These are phyloP conservation scores for Linnemannia zychae DNA, from an alignment of 192 early-diverging fungal species.

Conservation along the genomic window DNA sequence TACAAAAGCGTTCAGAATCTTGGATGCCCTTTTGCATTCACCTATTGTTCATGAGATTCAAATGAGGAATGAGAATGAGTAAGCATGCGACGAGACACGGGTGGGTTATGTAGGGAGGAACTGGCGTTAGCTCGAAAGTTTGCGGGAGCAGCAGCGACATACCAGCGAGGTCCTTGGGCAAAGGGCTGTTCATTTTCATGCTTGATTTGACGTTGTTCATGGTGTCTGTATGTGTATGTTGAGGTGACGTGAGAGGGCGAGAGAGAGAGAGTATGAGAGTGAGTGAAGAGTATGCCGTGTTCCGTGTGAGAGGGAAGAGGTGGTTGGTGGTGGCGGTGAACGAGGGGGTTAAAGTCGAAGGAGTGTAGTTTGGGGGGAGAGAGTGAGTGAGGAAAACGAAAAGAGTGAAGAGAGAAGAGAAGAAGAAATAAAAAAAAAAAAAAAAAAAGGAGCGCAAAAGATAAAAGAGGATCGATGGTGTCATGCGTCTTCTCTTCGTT, in stretches of 20 bases:
- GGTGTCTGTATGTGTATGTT: not conserved
- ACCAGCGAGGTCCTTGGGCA: conserved; percentile 53
- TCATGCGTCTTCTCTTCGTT: not conserved
- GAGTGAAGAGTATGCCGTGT: too few relatives aligned
- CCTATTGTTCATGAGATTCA: conserved; percentile 24
- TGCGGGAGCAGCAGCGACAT: not conserved
- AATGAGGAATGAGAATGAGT: not conserved
- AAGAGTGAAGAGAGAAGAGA: not conserved
- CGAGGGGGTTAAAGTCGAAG: too few relatives aligned
- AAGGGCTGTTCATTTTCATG: conserved; percentile 53
- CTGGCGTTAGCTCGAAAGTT: not conserved
- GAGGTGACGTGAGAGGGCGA: not conserved
- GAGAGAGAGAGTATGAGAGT: not conserved
- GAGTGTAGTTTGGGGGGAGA: not conserved
- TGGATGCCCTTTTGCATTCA: conserved; percentile 65
- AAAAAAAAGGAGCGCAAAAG: not conserved
- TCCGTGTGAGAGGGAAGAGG: too few relatives aligned
- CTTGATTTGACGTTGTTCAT: conserved; percentile 40
- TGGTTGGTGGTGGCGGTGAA: not conserved
- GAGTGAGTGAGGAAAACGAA: not conserved
- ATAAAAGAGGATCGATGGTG: not conserved
- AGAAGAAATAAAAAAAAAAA: not conserved
- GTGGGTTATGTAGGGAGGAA: not conserved
- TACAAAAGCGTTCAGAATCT: conserved; percentile 67
- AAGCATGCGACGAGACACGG: not conserved